Base-by-base conservation (phyloP, 1,139 yeast species). In the Magnusiomyces suaveolens region DNA sequence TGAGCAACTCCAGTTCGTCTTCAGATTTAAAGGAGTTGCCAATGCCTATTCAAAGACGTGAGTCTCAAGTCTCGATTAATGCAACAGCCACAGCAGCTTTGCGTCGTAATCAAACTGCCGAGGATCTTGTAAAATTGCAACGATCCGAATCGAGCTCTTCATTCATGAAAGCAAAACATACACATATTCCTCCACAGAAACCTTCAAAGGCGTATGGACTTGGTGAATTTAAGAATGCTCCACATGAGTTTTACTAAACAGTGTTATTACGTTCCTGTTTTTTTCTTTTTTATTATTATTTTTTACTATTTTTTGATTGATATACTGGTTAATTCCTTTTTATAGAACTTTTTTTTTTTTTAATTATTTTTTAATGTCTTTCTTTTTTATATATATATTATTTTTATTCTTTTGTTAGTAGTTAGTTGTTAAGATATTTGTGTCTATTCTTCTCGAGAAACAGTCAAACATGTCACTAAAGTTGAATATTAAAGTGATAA, bases 141-240 rank as follows among this genome's bases (percentile, higher is more conserved):
- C 23, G 32, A 14, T 24, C 51, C 12, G 29, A 25, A n/a, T 41
- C 44, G 24, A 8, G 16, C 3, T 6, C 23, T 4, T 24, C 25
- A 21, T 41, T 41, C 6, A 8, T 21, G 14, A 41, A 41, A 16
- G 44, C 44, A 2, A 38, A 38, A 14, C 51, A 48, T 36, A 23
- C 43, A 4, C 51, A 48, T 23, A 38, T 20, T 38, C 43, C 43
- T 12, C 51, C 51, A 23, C 23, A 18, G n/a, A 48, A 48, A 25
- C 51, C 51, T 10, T 6, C 21, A n/a, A 48, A 25, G 33, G 23
- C 44, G 2, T 38, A 48, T 38, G 51, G 51, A 10, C 33, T 48
- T 23, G 51, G 51, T 23, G 51, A 48, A 25, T 48, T 48, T 48
- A 48, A 48, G 44, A 38, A 38, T 23, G 51, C 51, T 14, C 51